Evolutionary conservation across 2,329 filamentous ascomycete species (phyloP), one percentile per base, ranked within the genome.

Genomic region (Rutstroemia sydowiana): DNA sequence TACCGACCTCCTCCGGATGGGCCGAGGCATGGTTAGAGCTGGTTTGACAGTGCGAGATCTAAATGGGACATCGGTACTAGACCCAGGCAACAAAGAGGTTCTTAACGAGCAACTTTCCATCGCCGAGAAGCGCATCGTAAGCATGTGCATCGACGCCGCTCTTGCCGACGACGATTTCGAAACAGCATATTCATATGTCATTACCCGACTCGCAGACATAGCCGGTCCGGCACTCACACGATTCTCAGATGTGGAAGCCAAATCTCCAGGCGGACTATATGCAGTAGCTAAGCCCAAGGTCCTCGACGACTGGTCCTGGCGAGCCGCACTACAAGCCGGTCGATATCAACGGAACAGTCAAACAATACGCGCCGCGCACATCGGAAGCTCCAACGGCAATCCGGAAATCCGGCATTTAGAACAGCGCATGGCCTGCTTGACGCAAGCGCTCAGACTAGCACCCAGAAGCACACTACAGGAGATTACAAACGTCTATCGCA

Each of bases 141-240:
- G 85, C 53, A 88, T 92, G 85, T 89, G 87, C 57, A 82, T 92
- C 37, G 83, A 89, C 64, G 82, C 85, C 13, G 86, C 88, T 11
- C 74, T 93, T 1, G 74, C 75, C 9, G 87, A 91, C 63, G 83
- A 90, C 57, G 88, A 82, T 64, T 93, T 93, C 55, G 88, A 95
- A 65, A 93, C 88, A 0, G 88, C 88, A 10, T 93, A 92, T 66
- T 91, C 87, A 0, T 92, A 88, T 63, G 84, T 91, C 1, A 78
- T 88, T 43, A 89, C 82, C 63, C 79, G 85, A 20, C 73, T 93
- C 0, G 73, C 75, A 7, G 65, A 69, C 8, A 62, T 68, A 26
- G 60, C 64, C 59, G 59, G 65, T 62, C 56, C 59, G 48, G 53
- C 63, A 14, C 60, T 59, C 48, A 56, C 40, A 37, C 53, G 57